Conservation (phyloP, 768 basidiomycete species). For the Cystofilobasidium macerans region DNA sequence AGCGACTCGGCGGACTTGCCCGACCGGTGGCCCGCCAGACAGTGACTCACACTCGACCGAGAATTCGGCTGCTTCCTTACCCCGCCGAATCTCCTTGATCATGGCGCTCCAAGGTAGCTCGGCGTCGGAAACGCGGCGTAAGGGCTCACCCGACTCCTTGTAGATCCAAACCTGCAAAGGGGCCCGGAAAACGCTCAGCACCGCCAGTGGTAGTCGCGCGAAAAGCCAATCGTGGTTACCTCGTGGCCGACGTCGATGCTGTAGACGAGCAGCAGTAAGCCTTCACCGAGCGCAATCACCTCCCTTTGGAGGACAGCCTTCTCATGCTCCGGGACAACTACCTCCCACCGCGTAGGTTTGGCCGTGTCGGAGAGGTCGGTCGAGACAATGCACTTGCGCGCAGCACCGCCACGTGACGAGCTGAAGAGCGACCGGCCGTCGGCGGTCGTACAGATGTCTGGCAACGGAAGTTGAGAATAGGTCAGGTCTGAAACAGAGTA, state of each 20-base stretch:
- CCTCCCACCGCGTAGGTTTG: not conserved
- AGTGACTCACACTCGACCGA: constrained; percentile 13
- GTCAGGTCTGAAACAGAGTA: not conserved
- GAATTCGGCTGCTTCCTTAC: constrained; percentile 9
- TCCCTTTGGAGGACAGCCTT: constrained; percentile 10
- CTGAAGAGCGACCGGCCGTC: constrained; percentile 12
- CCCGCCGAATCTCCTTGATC: constrained; percentile 4
- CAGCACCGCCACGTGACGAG: not conserved
- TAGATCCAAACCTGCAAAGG: constrained; percentile 18
- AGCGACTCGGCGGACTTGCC: too few relatives aligned
- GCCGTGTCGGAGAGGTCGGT: not conserved
- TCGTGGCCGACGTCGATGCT: constrained; percentile 17
- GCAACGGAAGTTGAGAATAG: not conserved
- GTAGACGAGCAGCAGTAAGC: constrained; percentile 17
- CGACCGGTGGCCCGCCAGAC: not conserved
- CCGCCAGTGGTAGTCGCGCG: not conserved
- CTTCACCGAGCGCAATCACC: constrained; percentile 6
- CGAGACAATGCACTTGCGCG: not conserved
- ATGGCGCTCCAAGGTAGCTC: constrained; percentile 15
- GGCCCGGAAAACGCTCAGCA: not conserved
- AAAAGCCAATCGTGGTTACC: not conserved
- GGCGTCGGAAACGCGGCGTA: constrained; percentile 10
- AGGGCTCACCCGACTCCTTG: constrained; percentile 7
- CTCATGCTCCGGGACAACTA: constrained; percentile 7
- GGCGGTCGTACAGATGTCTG: constrained; percentile 16